A percentile compares a stretch with the other conserved stretches of the same genome.
These are phyloP conservation scores for Casuarina glauca DNA, from an alignment of 306 rosid species.

Conservation along the genomic window DNA sequence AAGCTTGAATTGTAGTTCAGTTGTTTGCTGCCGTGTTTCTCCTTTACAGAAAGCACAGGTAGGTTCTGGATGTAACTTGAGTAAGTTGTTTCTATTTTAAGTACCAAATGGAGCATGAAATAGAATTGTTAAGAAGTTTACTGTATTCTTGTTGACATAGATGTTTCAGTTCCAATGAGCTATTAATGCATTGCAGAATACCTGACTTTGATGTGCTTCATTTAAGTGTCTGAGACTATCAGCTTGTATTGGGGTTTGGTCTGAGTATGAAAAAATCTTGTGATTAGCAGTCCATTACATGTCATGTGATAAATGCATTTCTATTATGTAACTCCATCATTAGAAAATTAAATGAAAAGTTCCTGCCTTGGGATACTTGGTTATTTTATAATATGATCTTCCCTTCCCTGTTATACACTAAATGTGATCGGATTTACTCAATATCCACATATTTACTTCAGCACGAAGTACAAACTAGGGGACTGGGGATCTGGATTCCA, in stretches of 20 bases:
- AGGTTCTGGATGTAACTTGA: constrained; percentile 24
- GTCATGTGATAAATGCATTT: background rate
- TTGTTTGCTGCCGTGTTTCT: constrained; percentile 99
- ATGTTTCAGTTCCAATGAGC: background rate
- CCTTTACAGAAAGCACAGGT: constrained; percentile 99
- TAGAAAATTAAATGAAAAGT: background rate
- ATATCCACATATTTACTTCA: background rate
- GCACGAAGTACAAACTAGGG: background rate
- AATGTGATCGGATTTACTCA: background rate
- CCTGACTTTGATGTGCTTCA: background rate
- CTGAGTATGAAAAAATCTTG: background rate
- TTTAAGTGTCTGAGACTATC: background rate
- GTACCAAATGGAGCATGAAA: background rate
- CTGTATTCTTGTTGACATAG: background rate
- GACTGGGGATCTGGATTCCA: background rate
- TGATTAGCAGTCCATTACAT: background rate
- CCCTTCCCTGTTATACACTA: background rate
- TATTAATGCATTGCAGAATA: background rate
- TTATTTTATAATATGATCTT: background rate
- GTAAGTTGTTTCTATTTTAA: background rate
- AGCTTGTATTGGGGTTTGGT: background rate
- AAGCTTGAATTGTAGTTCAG: constrained; percentile 88
- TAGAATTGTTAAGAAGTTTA: background rate
- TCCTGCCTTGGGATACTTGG: background rate
- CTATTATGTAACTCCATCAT: background rate